Conservation (phyloP, 2,329 filamentous ascomycete genomes). For the Fusarium xyrophilum region DNA sequence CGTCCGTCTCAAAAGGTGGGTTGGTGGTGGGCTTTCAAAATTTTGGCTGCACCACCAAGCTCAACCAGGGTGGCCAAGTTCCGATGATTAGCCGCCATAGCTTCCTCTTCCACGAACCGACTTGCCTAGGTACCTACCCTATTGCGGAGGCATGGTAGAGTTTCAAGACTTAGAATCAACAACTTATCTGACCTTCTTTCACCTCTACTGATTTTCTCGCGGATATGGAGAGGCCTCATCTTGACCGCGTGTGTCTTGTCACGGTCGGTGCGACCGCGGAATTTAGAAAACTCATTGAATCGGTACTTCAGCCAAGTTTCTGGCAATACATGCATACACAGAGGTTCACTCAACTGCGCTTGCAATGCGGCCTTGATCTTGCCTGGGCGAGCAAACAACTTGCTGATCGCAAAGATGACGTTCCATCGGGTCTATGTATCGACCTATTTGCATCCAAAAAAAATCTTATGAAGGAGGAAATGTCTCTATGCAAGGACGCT, state of each 20-base stretch:
- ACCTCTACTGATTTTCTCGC: slow-evolving; percentile 1
- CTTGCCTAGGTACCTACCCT: slow-evolving; percentile 13
- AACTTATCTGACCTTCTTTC: not conserved
- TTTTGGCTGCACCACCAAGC: slow-evolving; percentile 40
- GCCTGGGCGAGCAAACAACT: slow-evolving; percentile 42
- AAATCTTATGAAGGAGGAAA: slow-evolving; percentile 53
- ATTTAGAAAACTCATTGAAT: slow-evolving; percentile 74
- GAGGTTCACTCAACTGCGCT: slow-evolving; percentile 72
- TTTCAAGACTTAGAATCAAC: not conserved
- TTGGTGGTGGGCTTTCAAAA: slow-evolving; percentile 43
- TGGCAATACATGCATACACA: slow-evolving; percentile 63
- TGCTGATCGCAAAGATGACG: slow-evolving; percentile 24
- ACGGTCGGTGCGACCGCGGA: slow-evolving; percentile 92
- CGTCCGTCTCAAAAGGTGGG: slow-evolving; percentile 27
- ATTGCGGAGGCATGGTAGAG: not conserved
- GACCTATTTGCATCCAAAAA: slow-evolving; percentile 45
- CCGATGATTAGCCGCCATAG: slow-evolving; percentile 40
- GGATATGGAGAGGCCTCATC: not conserved
- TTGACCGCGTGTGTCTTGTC: slow-evolving; percentile 70
- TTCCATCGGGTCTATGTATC: slow-evolving; percentile 40
- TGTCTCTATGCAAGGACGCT: slow-evolving; percentile 60
- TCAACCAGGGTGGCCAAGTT: not conserved
- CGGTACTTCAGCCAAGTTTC: slow-evolving; percentile 68
- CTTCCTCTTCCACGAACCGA: slow-evolving; percentile 17
- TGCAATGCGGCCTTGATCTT: slow-evolving; percentile 82